phyloP scores from a whole-genome alignment of 2,329 filamentous ascomycete species.

The Paecilomyces niveus region DNA sequence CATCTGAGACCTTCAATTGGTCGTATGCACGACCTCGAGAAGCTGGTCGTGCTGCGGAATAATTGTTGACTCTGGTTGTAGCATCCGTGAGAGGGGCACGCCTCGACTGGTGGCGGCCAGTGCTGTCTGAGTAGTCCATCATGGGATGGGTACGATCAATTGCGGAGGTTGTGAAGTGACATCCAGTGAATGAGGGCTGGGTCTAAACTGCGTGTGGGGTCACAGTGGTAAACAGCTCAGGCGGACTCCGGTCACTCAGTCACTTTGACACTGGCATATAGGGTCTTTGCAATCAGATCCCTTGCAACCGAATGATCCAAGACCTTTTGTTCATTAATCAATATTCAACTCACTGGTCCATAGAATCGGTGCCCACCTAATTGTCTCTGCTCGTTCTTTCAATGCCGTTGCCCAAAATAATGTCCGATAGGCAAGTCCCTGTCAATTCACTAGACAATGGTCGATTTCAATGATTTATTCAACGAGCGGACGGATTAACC shows the following conservation, averaged over 20 bases:
- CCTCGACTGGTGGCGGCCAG: conserved; percentile 10
- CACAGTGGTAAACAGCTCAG: not conserved
- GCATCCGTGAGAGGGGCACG: conserved; percentile 43
- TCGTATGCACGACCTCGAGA: conserved; percentile 8
- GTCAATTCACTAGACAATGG: not conserved
- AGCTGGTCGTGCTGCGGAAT: conserved; percentile 17
- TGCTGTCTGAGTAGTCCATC: conserved; percentile 13
- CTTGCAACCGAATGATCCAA: not conserved
- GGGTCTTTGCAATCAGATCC: not conserved
- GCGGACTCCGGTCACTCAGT: not conserved
- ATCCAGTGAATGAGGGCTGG: not conserved
- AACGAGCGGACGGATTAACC: not conserved
- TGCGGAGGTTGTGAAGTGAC: not conserved
- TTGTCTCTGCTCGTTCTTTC: not conserved
- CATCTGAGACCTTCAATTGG: conserved; percentile 15
- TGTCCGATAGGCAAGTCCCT: not conserved
- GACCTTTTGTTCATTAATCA: not conserved
- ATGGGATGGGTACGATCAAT: conserved; percentile 10
- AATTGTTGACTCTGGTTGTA: conserved; percentile 42
- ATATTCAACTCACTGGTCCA: not conserved
- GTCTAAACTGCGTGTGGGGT: not conserved
- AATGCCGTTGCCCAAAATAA: not conserved
- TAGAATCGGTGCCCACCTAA: not conserved
- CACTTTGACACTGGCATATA: not conserved
- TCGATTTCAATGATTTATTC: not conserved